Evolutionary conservation across 2,329 filamentous ascomycete genomes (phyloP), one percentile per base, ranked within the genome.

Genomic region (Lasiodiplodia hormozganensis): DNA sequence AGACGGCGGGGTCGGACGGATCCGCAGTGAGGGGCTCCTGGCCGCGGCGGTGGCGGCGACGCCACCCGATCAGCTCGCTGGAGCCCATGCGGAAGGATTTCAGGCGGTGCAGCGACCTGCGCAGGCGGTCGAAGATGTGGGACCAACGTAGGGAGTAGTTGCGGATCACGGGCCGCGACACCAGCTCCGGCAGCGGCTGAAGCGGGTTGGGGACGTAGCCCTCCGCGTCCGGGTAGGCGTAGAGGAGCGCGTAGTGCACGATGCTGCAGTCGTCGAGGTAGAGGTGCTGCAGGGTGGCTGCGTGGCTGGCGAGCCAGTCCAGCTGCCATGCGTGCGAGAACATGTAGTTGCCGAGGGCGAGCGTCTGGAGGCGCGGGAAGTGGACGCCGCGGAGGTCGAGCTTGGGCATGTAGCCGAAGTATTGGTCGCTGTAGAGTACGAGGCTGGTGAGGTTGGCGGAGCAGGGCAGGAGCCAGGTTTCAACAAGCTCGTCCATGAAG

Each of bases 281-380:
- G 0, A 86, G 71, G 51, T 81, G 76, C 18, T 78, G 70, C 0
- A 86, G 74, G 0, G 82, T 82, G 0, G 69, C 10, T 3, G 72
- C 75, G 3, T 85, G 75, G 0, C 77, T 77, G 0, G 81, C 68
- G 3, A 86, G 79, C 83, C 83, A 86, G 11, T 82, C 79, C 0
- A 85, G 71, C 64, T 86, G 83, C 75, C 79, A 81, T 23, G 84
- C 78, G 47, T 84, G 77, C 4, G 77, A 76, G 60, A 86, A 83
- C 2, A 77, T 75, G 25, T 79, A 82, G 1, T 79, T 80, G 0
- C 82, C 81, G 0, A 86, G 70, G 0, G 77, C 74, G 0, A 86
- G 75, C 0, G 78, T 75, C 34, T 76, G 76, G 4, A 85, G 78
- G 0, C 75, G 72, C 0, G 82, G 81, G 40, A 85, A 81, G n/a